Evolutionary conservation across 2,329 filamentous ascomycete species (phyloP).

Genomic region (Fusarium sp.): DNA sequence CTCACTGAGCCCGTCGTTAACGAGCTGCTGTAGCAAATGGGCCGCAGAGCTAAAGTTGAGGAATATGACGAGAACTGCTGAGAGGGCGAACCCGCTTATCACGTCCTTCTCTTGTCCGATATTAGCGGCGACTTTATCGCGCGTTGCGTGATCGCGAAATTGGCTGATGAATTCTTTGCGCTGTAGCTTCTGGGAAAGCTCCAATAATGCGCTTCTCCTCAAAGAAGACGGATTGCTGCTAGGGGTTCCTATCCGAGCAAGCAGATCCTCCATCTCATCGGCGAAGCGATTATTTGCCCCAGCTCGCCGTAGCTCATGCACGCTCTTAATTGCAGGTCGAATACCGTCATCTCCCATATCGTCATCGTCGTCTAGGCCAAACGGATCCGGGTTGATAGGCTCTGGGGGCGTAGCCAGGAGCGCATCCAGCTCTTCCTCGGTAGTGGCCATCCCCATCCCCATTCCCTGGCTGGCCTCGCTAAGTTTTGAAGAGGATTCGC

Average conservation of each 20-base stretch:
- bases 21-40: conserved; percentile 69
- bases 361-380: conserved; percentile 47
- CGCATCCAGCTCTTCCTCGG: conserved; percentile 42
- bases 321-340: conserved; percentile 68
- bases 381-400: conserved; percentile 42
- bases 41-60: conserved; percentile 70
- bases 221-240: conserved; percentile 60
- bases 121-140: conserved; percentile 74
- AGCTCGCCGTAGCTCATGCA: conserved; percentile 74
- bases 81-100: conserved; percentile 71
- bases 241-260: conserved; percentile 69
- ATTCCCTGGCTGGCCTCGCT: conserved; percentile 38
- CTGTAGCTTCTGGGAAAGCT: conserved; percentile 69
- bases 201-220: conserved; percentile 69
- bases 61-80: conserved; percentile 73
- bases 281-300: conserved; percentile 75
- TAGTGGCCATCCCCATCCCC: conserved; percentile 34
- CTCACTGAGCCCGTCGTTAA: conserved; percentile 64
- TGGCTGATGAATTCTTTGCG: conserved; percentile 73
- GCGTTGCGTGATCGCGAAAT: conserved; percentile 80
- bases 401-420: conserved; percentile 41
- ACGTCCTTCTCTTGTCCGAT: conserved; percentile 70
- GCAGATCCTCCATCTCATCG: conserved; percentile 73
- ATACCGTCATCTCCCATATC: conserved; percentile 55
- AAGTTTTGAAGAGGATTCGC: conserved; percentile 46